Base-by-base conservation (phyloP, 768 basidiomycete genomes). In the Rhodotorula taiwanensis region DNA sequence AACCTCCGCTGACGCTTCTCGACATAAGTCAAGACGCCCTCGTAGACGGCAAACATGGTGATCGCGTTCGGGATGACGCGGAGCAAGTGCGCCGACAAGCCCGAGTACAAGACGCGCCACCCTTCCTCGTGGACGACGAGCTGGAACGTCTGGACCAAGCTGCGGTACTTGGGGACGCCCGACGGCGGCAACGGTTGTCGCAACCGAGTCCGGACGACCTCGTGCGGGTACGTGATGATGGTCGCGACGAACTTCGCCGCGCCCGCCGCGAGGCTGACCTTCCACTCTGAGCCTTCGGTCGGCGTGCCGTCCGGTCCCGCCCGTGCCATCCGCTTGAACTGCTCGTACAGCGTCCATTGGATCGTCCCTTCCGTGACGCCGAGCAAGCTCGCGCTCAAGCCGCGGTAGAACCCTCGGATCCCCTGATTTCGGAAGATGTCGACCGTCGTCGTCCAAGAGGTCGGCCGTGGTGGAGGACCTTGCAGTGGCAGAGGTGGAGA, bases 271-370 rank as follows among this genome's bases (percentile, higher is more conserved):
- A 84, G 88, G 5, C 95, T 78, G 83, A 92, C 88, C 4, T 87
- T 86, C 2, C 80, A 64, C 86, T 89, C 94, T 71, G 88, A 86
- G 18, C 74, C 41, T 31, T 72, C 76, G 5, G 79, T 71, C 6
- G 83, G 81, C 10, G n/a, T 14, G 44, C 33, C 45, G 5, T 21
- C 28, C 0, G 28, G 25, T 15, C 28, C 55, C 60, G 14, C 81
- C 34, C 77, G 78, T 8, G 80, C 84, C 36, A 93, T 71, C 67
- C 77, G 80, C 77, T 98, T 98, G 71, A 98, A 78, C 55, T 86
- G 83, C 77, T 99, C 95, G 75, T 99, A 98, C 21, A 99, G 78
- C 43, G 87, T 87, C 95, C 95, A 99, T 75, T 97, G 93, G 52
- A 99, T 97, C 25, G 90, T 89, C 4, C 86, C 86, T 76, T 99